Evolutionary conservation across 108 stramenopile genomes (phyloP).

Genomic region (Pseudonitzschia delicatissima): DNA sequence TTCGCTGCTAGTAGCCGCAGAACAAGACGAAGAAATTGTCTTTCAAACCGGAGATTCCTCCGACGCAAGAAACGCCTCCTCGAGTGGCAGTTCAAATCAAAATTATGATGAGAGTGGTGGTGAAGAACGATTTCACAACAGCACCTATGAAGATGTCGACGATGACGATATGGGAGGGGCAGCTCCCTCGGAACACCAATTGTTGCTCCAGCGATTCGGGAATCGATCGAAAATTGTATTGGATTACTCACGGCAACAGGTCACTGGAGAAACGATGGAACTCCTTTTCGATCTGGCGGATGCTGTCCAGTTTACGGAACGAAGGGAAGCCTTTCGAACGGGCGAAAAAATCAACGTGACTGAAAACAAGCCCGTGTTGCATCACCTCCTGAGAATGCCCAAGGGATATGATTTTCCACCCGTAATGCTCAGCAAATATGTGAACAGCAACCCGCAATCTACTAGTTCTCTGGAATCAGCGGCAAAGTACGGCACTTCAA

Average conservation of each 20-base stretch:
- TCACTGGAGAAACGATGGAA: slow-evolving; percentile 93
- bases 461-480: no score
- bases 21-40: neutral
- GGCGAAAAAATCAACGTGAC: slow-evolving; percentile 77
- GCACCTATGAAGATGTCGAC: slow-evolving; percentile 1
- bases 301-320: slow-evolving; percentile 69
- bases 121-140: neutral
- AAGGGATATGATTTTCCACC: slow-evolving; percentile 41
- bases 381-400: slow-evolving; percentile 75
- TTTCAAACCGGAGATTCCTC: neutral
- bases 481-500: no score
- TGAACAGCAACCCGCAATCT: neutral
- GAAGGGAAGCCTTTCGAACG: slow-evolving; percentile 66
- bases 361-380: slow-evolving; percentile 63
- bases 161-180: neutral
- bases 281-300: slow-evolving; percentile 91
- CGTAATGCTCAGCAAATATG: neutral
- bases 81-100: no score
- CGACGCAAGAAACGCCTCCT: no score
- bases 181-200: neutral
- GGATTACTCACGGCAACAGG: slow-evolving; percentile 96
- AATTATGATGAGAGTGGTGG: no score
- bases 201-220: slow-evolving; percentile 22
- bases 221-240: slow-evolving; percentile 64
- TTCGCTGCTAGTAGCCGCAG: slow-evolving; percentile 2